A percentile compares a stretch with the other conserved stretches of the same genome.
phyloP scores from a whole-genome alignment of 2,329 filamentous ascomycete species.

The Talaromyces islandicus region DNA sequence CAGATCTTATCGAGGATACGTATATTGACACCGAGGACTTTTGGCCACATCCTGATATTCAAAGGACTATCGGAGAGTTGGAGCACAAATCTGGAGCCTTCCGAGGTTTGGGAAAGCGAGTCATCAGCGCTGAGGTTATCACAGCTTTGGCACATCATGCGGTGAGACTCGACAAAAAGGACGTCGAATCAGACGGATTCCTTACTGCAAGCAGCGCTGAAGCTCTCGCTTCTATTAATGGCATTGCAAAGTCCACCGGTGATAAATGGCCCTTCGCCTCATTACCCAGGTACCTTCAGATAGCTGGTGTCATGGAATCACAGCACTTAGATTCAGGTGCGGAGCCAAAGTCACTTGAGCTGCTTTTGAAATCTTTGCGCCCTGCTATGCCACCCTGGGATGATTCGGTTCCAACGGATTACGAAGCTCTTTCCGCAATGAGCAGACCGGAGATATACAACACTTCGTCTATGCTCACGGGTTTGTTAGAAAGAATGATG shows the following conservation, averaged over 20 bases:
- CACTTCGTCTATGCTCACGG: conserved; percentile 26
- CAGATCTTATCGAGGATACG: conserved; percentile 24
- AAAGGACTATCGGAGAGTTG: conserved; percentile 6
- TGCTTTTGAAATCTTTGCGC: conserved; percentile 27
- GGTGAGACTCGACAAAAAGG: conserved; percentile 1
- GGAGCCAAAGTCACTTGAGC: conserved; percentile 41
- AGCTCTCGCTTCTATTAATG: conserved; percentile 8
- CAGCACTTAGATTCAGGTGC: conserved; percentile 39
- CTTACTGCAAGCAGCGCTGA: conserved; percentile 12
- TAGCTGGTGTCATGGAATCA: conserved; percentile 48
- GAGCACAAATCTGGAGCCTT: conserved; percentile 19
- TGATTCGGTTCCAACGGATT: conserved; percentile 14
- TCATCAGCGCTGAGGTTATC: conserved; percentile 55
- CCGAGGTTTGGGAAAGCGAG: conserved; percentile 38
- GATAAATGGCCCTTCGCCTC: conserved; percentile 11
- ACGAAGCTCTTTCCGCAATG: conserved; percentile 17
- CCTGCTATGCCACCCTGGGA: conserved; percentile 30
- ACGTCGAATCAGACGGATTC: conserved; percentile 39
- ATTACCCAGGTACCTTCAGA: conserved; percentile 15
- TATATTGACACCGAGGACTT: conserved; percentile 30
- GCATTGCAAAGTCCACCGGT: conserved; percentile 12
- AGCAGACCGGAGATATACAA: conserved; percentile 25
- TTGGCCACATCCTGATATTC: conserved; percentile 27
- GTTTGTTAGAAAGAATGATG: conserved; percentile 28
- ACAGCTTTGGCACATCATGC: conserved; percentile 35